These are phyloP conservation scores for Fraxinus ornus DNA, from an alignment of 305 asterid genomes.

Conservation along the genomic window DNA sequence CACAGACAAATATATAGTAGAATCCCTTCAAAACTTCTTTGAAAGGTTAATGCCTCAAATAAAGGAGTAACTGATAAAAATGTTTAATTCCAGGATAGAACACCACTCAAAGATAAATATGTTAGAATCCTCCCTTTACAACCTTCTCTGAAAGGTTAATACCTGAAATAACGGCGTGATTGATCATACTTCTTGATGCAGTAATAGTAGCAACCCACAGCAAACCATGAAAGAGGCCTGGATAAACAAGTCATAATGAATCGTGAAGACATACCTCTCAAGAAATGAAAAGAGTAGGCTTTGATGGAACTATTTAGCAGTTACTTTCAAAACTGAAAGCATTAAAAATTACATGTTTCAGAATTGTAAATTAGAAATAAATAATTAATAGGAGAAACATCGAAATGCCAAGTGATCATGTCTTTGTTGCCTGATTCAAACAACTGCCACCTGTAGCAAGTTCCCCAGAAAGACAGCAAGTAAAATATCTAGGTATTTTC, in stretches of 20 bases:
- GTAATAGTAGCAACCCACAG: conserved; percentile 97
- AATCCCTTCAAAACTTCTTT: not conserved
- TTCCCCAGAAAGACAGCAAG: not conserved
- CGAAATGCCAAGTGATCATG: not conserved
- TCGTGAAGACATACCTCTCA: conserved; percentile 20
- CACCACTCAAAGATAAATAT: conserved; percentile 13
- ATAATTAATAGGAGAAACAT: not conserved
- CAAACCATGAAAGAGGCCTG: conserved; percentile 98
- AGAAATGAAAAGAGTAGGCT: conserved; percentile 8
- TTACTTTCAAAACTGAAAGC: conserved; percentile 13
- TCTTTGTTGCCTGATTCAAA: conserved; percentile 4
- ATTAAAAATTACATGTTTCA: conserved; percentile 6
- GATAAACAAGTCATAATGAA: conserved; percentile 31
- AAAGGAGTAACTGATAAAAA: not conserved
- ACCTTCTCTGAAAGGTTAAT: conserved; percentile 16
- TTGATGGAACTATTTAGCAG: not conserved
- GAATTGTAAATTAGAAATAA: not conserved
- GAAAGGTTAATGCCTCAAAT: not conserved
- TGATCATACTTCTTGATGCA: conserved; percentile 91
- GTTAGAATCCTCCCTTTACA: conserved; percentile 8
- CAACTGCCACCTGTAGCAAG: conserved; percentile 1
- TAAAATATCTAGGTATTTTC: not conserved
- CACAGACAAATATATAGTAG: not conserved
- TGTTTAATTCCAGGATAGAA: not conserved
- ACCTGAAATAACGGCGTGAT: conserved; percentile 96